Evolutionary conservation across 1,284 basidiomycete genomes (phyloP), one percentile per base, ranked within the genome.

Genomic region (Trametes pubescens): DNA sequence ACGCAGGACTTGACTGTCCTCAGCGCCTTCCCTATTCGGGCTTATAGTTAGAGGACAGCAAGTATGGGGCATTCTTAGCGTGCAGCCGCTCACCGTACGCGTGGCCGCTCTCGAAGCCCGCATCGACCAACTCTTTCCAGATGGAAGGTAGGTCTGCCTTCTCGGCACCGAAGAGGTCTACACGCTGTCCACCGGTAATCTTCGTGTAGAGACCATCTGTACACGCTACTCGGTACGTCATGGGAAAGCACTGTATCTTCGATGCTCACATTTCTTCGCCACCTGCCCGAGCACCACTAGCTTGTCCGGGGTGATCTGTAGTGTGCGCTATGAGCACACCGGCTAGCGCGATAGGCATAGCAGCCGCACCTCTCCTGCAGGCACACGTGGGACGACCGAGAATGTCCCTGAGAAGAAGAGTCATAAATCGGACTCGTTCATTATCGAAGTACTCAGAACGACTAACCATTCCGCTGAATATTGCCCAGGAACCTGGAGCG

Each of bases 91-190:
- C 86, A 65, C 90, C 91, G 74, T 93, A 93, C 0, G 88, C 91
- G 70, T 92, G 90, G 3, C 91, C 91, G 37, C 87, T 89, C 75
- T 92, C 89, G 70, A 93, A 90, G 14, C 91, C 91, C 4, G 86
- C 89, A 13, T 80, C 78, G 62, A 86, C 81, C 1, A 92, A 82
- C 68, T 86, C 84, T 65, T 86, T 86, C 91, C 91, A 93, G 44
- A 93, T 93, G 18, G 82, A 83, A 0, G 91, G 91, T n/a, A 93
- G 78, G 69, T 93, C 91, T 61, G 87, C 83, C 74, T 91, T 92
- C 66, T 82, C 81, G 11, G 91, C 91, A 2, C 91, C 91, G 66
- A 93, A 92, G 73, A 92, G 75, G 70, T 92, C 91, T 64, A 92
- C 85, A 21, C 89, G 84, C 74, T 90, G 88, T 4, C 84, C 84